Conservation (phyloP, 2,329 filamentous ascomycete genomes). For the Pochonia chlamydosporia region DNA sequence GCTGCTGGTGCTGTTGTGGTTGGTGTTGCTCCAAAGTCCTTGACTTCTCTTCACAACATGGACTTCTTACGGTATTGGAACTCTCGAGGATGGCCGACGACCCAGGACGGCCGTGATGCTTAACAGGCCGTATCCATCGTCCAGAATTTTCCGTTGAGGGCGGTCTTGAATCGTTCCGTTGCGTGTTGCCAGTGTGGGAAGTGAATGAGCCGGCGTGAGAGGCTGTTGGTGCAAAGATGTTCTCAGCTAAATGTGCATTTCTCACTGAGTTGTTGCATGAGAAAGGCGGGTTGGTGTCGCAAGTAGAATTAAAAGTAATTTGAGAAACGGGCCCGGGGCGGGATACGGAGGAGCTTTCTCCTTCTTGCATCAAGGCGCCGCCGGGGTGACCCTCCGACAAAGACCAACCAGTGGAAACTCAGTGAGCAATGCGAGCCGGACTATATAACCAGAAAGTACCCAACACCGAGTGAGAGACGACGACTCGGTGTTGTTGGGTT, state of each 20-base stretch:
- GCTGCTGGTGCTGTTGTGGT: not conserved
- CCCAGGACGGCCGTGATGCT: constrained; percentile 9
- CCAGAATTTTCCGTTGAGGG: constrained; percentile 4
- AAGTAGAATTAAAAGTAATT: constrained; percentile 1
- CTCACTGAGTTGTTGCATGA: constrained; percentile 1
- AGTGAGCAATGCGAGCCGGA: not conserved
- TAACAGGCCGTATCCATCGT: constrained; percentile 14
- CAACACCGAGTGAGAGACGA: not conserved
- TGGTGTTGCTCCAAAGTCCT: constrained; percentile 3
- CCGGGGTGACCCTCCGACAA: constrained; percentile 10
- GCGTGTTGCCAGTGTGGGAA: constrained; percentile 3
- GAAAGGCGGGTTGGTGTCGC: constrained; percentile 10
- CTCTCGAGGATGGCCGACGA: constrained; percentile 1
- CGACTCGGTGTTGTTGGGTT: not conserved
- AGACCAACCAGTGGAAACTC: not conserved
- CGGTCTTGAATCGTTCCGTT: constrained; percentile 9
- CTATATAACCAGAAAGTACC: not conserved
- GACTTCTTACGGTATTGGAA: not conserved
- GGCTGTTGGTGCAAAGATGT: not conserved
- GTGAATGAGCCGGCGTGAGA: constrained; percentile 2
- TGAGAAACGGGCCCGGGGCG: not conserved
- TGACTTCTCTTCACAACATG: not conserved
- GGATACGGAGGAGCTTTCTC: constrained; percentile 6
- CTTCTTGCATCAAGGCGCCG: constrained; percentile 27
- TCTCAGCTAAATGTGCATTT: not conserved